Evolutionary conservation across 441 rosid species (phyloP).

Genomic region (Oxalis stricta): DNA sequence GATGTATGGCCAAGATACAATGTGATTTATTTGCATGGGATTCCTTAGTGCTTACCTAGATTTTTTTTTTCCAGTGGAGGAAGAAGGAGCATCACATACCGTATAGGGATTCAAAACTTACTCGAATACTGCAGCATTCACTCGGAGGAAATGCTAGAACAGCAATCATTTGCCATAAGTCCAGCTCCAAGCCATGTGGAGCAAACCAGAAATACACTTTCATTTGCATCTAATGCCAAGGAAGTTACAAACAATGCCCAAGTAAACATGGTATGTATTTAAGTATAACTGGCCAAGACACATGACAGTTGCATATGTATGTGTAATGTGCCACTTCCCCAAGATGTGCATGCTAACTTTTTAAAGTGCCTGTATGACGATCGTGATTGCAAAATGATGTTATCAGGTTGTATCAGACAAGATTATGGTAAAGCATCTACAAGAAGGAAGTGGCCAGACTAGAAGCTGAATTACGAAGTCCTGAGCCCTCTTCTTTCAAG

Average conservation of each 20-base stretch:
- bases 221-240: slow-evolving; percentile 82
- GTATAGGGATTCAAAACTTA: slow-evolving; percentile 90
- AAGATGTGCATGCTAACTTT: background rate
- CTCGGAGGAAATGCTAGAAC: slow-evolving; percentile 94
- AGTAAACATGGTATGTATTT: slow-evolving; percentile 68
- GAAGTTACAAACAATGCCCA: slow-evolving; percentile 82
- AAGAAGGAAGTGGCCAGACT: slow-evolving; percentile 90
- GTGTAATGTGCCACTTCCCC: too few species aligned
- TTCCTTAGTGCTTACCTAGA: background rate
- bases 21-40: background rate
- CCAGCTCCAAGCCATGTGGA: slow-evolving; percentile 86
- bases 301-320: too few species aligned
- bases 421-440: slow-evolving; percentile 59
- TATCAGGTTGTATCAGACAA: slow-evolving; percentile 69
- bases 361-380: background rate
- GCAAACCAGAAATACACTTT: slow-evolving; percentile 73
- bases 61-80: slow-evolving; percentile 46
- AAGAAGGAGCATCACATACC: slow-evolving; percentile 57
- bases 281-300: too few species aligned
- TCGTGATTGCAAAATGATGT: slow-evolving; percentile 7
- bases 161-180: slow-evolving; percentile 84
- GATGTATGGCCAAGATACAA: background rate
- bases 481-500: slow-evolving; percentile 48
- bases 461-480: slow-evolving; percentile 73
- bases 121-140: slow-evolving; percentile 83